Conservation (phyloP, 2,329 filamentous ascomycete species). For the Colletotrichum noveboracense region DNA sequence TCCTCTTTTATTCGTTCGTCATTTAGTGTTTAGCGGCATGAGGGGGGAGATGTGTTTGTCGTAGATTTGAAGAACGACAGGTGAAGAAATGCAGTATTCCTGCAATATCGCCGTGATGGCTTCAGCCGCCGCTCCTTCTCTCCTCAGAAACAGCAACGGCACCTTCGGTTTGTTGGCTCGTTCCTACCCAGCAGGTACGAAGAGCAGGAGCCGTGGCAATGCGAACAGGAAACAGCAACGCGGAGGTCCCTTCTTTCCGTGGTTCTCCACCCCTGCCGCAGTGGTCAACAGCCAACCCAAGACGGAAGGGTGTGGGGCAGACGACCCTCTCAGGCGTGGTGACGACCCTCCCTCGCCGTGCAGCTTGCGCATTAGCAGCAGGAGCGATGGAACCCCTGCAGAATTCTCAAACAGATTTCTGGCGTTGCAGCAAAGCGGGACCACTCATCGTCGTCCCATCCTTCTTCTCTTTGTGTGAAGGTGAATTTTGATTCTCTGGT, state of each 20-base stretch:
- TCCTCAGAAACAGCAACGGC: not conserved
- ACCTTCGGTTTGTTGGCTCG: not conserved
- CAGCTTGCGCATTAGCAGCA: not conserved
- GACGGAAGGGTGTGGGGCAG: not conserved
- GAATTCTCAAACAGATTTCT: conserved; percentile 26
- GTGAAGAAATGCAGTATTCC: not conserved
- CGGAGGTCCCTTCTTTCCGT: not conserved
- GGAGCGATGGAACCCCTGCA: conserved; percentile 25
- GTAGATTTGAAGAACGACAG: not conserved
- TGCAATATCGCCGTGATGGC: not conserved
- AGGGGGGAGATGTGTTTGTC: not conserved
- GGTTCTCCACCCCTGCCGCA: not conserved
- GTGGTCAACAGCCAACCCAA: not conserved
- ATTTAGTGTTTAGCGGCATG: not conserved
- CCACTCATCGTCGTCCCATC: conserved; percentile 17
- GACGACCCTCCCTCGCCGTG: conserved; percentile 15
- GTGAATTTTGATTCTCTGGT: not conserved
- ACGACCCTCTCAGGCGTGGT: conserved; percentile 4
- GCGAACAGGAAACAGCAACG: not conserved
- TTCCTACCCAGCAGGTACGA: not conserved
- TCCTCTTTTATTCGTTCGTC: not conserved
- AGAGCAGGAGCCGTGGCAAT: not conserved
- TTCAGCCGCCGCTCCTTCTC: not conserved
- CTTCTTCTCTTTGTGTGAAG: not conserved
- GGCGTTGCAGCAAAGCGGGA: conserved; percentile 14